These are phyloP conservation scores for Plantago coronopus DNA, from an alignment of 305 asterid genomes.

Conservation along the genomic window DNA sequence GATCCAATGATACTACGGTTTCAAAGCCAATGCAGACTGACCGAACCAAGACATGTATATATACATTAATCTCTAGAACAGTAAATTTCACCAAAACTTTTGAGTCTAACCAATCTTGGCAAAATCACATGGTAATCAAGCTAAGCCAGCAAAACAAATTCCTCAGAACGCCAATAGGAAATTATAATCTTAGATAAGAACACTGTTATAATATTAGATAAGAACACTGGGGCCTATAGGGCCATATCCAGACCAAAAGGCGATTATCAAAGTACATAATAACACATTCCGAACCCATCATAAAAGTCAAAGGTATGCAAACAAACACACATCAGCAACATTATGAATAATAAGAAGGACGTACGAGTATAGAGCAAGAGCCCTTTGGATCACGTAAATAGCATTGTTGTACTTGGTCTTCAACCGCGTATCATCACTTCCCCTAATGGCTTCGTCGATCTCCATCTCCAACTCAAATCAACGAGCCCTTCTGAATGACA, in stretches of 20 bases:
- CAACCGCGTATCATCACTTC: conserved; percentile 64
- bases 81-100: background rate
- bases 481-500: conserved; percentile 28
- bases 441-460: conserved; percentile 65
- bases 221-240: too few relatives aligned
- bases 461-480: conserved; percentile 50
- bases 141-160: too few relatives aligned
- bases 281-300: conserved; percentile 7
- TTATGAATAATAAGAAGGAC: conserved; percentile 15
- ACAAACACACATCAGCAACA: background rate
- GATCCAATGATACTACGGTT: background rate
- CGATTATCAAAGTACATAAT: background rate
- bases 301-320: background rate
- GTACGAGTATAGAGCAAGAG: conserved; percentile 89
- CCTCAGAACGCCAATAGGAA: too few relatives aligned
- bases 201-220: too few relatives aligned
- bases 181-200: too few relatives aligned
- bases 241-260: background rate
- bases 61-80: conserved; percentile 18
- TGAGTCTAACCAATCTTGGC: too few relatives aligned
- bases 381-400: conserved; percentile 72
- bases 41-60: conserved; percentile 9
- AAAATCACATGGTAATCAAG: background rate
- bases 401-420: conserved; percentile 83
- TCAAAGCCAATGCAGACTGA: conserved; percentile 11